Base-by-base conservation (phyloP, 179 eudicot genomes). In the Silene vulgaris region DNA sequence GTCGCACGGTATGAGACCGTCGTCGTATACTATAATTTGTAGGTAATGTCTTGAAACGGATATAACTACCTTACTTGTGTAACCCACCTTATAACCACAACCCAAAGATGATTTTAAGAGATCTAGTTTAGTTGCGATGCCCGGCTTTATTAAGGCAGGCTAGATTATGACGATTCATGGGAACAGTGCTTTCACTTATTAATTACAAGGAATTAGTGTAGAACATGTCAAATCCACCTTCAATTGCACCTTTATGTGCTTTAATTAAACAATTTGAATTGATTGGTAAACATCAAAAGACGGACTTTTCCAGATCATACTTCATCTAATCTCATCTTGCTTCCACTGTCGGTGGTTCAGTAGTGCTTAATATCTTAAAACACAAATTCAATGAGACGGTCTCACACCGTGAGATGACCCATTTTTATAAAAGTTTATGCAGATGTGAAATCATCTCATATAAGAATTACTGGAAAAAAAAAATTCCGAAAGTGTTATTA, bases 141-240 rank as follows among this genome's bases (percentile, higher is more conserved):
- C 40, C 3, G 2, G 4, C 60, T 45, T 40, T 68, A 65, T 29
- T 65, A 65, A 65, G 11, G 69, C 43, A 29, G 14, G 12, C 13
- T 16, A 16, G 3, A 30, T 28, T 20, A 63, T 21, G 3, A 63
- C 9, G 67, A 35, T 20, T 4, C 9, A 43, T 45, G 73, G 73
- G 57, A 69, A 19, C 11, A 11, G 73, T 43, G 59, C 59, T 0
- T 43, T 35, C 29, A 37, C 59, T 30, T 30, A 30, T 69, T 19
- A 69, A 69, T 4, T 43, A 69, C 8, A 69, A 35, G 30, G n/a
- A 40, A 0, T 69, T 48, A 20, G 59, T 69, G 59, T 21, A 8
- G 5, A 19, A 43, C 48, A 69, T 40, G 56, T 69, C 72, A 37
- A 71, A 9, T 69, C 17, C 57, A 20, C 72, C 72, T 69, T 19